Conservation (phyloP, 2,329 filamentous ascomycete genomes). For the Epichloe festucae region DNA sequence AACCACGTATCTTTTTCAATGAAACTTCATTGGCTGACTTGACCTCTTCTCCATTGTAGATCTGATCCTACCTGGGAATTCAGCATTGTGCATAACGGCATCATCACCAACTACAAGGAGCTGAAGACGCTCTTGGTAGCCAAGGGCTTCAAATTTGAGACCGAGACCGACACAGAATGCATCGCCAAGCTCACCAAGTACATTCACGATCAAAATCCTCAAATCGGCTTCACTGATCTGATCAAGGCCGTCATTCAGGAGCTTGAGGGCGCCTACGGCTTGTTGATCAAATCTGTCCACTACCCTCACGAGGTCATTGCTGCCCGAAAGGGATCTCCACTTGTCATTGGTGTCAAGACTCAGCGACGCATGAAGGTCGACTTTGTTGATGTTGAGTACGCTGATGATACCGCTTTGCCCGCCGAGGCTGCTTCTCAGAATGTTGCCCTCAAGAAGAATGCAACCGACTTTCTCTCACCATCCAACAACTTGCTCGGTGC, state of each 20-base stretch:
- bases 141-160: conserved; percentile 99
- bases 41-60: conserved; percentile 31
- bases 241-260: conserved; percentile 97
- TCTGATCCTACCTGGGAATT: conserved; percentile 96
- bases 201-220: conserved; percentile 87
- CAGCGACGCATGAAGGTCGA: conserved; percentile 99
- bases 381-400: conserved; percentile 97
- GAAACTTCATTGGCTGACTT: conserved; percentile 5
- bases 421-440: conserved; percentile 95
- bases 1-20: background rate
- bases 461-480: conserved; percentile 53
- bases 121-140: conserved; percentile 80
- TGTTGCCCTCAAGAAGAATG: conserved; percentile 84
- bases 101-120: conserved; percentile 99
- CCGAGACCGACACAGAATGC: conserved; percentile 97
- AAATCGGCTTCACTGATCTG: conserved; percentile 90
- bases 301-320: conserved; percentile 97
- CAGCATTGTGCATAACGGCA: conserved; percentile 95
- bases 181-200: conserved; percentile 99
- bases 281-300: conserved; percentile 96
- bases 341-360: conserved; percentile 94
- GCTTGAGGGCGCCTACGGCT: conserved; percentile 92
- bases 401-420: conserved; percentile 71
- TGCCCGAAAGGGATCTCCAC: conserved; percentile 94
- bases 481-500: conserved; percentile 58